Conservation (phyloP, 2,329 filamentous ascomycete species). For the Dothideomycetes sp. region DNA sequence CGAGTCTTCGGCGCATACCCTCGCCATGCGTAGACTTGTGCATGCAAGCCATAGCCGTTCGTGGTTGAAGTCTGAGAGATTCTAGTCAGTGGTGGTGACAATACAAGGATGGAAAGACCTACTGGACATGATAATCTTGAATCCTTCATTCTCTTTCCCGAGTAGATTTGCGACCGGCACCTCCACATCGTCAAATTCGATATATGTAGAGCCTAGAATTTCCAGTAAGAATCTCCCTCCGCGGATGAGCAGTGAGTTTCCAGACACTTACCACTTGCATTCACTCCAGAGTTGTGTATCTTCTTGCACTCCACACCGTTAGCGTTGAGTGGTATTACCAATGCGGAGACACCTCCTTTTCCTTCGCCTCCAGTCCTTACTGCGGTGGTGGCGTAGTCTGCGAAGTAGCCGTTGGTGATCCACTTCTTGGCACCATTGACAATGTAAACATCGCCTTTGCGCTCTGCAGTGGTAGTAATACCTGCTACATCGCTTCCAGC, state of each 20-base stretch:
- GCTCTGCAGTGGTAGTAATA: constrained; percentile 48
- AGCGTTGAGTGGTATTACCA: constrained; percentile 43
- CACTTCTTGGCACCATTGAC: constrained; percentile 60
- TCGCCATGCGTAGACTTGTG: constrained; percentile 1
- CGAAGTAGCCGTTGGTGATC: constrained; percentile 53
- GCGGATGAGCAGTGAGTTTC: no score
- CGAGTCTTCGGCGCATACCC: constrained; percentile 11
- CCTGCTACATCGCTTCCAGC: constrained; percentile 53
- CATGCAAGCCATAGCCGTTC: constrained; percentile 8
- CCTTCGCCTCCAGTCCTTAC: constrained; percentile 48
- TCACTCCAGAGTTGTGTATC: constrained; percentile 56
- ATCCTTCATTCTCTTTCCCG: constrained; percentile 40
- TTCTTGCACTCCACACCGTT: constrained; percentile 42
- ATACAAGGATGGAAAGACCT: neutral
- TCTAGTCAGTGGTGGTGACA: neutral
- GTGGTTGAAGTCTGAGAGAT: constrained; percentile 9
- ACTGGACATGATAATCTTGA: constrained; percentile 43
- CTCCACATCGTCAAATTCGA: constrained; percentile 44
- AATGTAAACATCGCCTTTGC: constrained; percentile 39
- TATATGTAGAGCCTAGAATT: constrained; percentile 38
- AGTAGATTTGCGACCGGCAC: constrained; percentile 45
- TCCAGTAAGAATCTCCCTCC: no score
- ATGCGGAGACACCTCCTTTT: constrained; percentile 42
- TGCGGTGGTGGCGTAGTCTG: constrained; percentile 51
- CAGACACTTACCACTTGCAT: constrained; percentile 48